Evolutionary conservation across 2,329 filamentous ascomycete species (phyloP).

Genomic region (Fusarium staphyleae): DNA sequence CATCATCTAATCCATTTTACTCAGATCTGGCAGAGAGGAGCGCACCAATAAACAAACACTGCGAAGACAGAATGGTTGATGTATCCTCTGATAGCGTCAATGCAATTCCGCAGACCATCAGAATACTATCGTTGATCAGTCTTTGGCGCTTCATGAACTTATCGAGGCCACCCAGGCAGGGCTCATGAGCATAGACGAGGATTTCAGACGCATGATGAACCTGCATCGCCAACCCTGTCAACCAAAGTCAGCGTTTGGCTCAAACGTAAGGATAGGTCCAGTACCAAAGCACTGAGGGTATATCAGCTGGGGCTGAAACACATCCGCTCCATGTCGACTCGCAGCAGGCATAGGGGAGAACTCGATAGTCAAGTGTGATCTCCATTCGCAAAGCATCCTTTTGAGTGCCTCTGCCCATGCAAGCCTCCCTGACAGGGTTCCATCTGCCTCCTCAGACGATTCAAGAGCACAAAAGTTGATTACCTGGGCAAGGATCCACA

Average conservation of each 20-base stretch:
- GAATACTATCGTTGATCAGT: conserved; percentile 33
- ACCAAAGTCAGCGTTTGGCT: neutral
- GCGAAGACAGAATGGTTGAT: conserved; percentile 52
- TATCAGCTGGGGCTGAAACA: conserved; percentile 57
- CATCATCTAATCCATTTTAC: neutral
- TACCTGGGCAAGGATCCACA: conserved; percentile 63
- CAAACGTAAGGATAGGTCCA: neutral
- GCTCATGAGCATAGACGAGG: conserved; percentile 48
- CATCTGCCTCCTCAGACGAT: conserved; percentile 5
- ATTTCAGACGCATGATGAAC: conserved; percentile 24
- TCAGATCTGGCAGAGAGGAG: neutral
- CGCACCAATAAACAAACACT: conserved; percentile 48
- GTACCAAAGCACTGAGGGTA: conserved; percentile 53
- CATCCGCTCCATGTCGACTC: conserved; percentile 22
- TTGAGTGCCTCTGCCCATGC: conserved; percentile 22
- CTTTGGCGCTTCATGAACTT: conserved; percentile 51
- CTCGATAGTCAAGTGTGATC: conserved; percentile 44
- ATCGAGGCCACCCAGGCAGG: conserved; percentile 44
- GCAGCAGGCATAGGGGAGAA: conserved; percentile 51
- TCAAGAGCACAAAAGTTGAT: conserved; percentile 59
- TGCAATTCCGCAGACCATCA: conserved; percentile 57
- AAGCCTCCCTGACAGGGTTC: neutral
- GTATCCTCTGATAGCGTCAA: conserved; percentile 52
- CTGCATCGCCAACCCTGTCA: conserved; percentile 23
- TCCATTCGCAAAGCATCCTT: conserved; percentile 44